Base-by-base conservation (phyloP, 2,329 filamentous ascomycete species). In the Graphilbum ipis-grandicollis region DNA sequence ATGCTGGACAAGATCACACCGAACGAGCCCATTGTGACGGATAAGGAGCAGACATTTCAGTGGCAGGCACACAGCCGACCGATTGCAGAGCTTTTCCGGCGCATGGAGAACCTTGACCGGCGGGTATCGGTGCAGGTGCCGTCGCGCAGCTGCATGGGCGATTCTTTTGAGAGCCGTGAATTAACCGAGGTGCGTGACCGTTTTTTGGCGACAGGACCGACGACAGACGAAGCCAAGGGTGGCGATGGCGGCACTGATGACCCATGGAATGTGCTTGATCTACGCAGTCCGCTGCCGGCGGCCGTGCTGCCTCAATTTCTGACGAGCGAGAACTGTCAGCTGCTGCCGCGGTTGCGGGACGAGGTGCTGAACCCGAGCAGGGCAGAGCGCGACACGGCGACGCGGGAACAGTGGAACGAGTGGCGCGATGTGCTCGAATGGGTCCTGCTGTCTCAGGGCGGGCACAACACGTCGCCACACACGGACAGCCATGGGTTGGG, bases 301-400 rank as follows among this genome's bases (percentile, higher is more conserved):
- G 41, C 45, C 1, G 41, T 51, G 19, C 43, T 49, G 15, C 48
- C 48, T 13, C 36, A 34, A 17, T 51, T 52, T 31, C 25, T 51
- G 38, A 48, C 45, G 2, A 43, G 46, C 12, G 47, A 50, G 31
- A 51, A 52, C 35, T 52, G 48, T 33, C 48, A 51, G 38, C 43
- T 53, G 25, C 45, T 53, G 18, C 47, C 46, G 12, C 45, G 46
- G 12, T 41, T 53, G 23, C 47, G 49, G 4, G 46, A 51, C 42
- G 42, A 46, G 9, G 44, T 48, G 45, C 49, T 66, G 15, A 63
- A 63, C 47, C 59, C 55, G 37, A 34, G 39, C 21, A 46, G 47
- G 14, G 49, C 48, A 4, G 47, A 51, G 39, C 47, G 50, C 32
- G 43, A 42, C n/a, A 43, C 43, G 22, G 51, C 48, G 1, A 43